Evolutionary conservation across 2,329 filamentous ascomycete species (phyloP), one percentile per base, ranked within the genome.

Genomic region (Phyllosticta citriasiana): DNA sequence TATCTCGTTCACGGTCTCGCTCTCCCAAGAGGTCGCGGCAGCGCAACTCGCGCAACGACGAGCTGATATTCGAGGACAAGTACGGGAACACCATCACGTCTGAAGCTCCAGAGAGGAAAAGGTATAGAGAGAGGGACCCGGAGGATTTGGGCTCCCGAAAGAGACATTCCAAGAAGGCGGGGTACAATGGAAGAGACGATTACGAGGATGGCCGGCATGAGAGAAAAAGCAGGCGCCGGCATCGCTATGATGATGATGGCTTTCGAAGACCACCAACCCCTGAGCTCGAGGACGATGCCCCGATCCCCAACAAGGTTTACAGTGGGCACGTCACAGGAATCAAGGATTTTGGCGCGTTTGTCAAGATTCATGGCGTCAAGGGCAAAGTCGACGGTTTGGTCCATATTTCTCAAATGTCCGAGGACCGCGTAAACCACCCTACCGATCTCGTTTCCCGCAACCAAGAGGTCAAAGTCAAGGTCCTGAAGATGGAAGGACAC

Each of bases 271-370:
- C 85, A 0, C 88, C 89, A 0, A 82, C 83, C 1, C 83, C 82
- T 1, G 90, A 96, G 67, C 72, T 96, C 9, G 33, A 40, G 33
- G 94, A 99, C 73, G 88, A 96, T 58, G 75, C 83, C 52, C 91
- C 94, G 0, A 79, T 92, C 35, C 75, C 95, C 6, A 86, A 87
- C 79, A 99, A 99, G 71, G 78, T 97, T 2, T 99, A 99, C 69
- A 84, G 91, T 64, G 94, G 94, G 1, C 86, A 87, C 68, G 89
- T 97, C 14, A 97, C 91, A 0, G 91, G 92, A 0, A 81, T 99
- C 59, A 97, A 97, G 69, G 91, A 97, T 64, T 99, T 97, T 75
- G 94, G 94, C 10, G 91, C 87, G 0, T 99, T 99, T 73, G 91
- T 97, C 62, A 96, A 95, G 67, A 73, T 99, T n/a, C 83, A 87